Conservation (phyloP, 768 basidiomycete genomes). For the Coprinopsis marcescibilis region DNA sequence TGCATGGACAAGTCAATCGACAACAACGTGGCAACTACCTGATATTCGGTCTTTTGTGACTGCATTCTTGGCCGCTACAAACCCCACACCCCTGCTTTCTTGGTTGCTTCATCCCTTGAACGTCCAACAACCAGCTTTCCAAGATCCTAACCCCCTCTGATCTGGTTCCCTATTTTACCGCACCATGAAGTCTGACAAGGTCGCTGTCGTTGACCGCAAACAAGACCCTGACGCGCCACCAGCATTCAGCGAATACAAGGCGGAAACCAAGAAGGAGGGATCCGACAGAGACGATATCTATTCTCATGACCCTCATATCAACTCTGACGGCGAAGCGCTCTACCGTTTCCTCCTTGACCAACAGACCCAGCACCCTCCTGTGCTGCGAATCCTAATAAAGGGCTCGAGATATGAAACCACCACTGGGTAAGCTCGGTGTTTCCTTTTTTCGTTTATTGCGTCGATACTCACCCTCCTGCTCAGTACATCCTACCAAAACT, state of each 20-base stretch:
- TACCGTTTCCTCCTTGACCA: constrained; percentile 68
- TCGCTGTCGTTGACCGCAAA: background rate
- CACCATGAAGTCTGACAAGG: background rate
- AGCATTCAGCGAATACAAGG: background rate
- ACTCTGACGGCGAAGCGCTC: constrained; percentile 59
- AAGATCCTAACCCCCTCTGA: no score
- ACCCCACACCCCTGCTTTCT: no score
- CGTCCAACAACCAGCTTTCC: no score
- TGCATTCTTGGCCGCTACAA: no score
- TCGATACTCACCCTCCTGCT: constrained; percentile 26
- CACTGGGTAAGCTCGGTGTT: constrained; percentile 43
- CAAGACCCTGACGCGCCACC: background rate
- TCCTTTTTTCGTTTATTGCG: constrained; percentile 27
- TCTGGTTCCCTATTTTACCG: background rate
- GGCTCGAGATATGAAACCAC: constrained; percentile 39
- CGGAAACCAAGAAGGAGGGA: background rate
- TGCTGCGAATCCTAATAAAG: constrained; percentile 39
- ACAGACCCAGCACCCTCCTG: constrained; percentile 34
- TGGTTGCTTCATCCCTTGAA: no score
- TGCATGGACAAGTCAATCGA: no score
- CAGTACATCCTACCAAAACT: constrained; percentile 49
- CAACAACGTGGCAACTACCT: no score
- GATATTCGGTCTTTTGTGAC: no score
- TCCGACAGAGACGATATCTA: constrained; percentile 42
- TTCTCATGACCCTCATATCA: constrained; percentile 65